Base-by-base conservation (phyloP, 129 eudicot genomes). In the Rutidosis leptorrhynchoides region DNA sequence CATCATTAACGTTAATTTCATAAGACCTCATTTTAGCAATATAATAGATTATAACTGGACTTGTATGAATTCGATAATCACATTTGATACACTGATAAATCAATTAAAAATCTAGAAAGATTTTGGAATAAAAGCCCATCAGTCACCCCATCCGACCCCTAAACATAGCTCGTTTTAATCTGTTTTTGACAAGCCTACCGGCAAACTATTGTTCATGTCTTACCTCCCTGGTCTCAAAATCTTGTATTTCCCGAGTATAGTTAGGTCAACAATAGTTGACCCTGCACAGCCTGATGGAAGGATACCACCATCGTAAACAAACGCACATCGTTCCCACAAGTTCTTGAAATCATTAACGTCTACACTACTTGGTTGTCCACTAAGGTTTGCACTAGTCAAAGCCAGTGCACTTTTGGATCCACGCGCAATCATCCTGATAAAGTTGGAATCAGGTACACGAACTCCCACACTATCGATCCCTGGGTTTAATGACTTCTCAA, bases 201-300 rank as follows among this genome's bases (percentile, higher is more conserved):
- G n/a, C n/a, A n/a, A n/a, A n/a, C n/a, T n/a, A n/a, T n/a, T n/a
- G 27, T 58, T 71, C 21, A 20, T 77, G 32, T n/a, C 67, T 72
- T 70, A 93, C 99, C 99, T 93, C 68, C 99, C 99, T 6, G 92
- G 80, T 73, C 99, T 78, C 46, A 89, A 67, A 15, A 89, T 93
- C 86, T 80, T 89, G 83, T 84, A 93, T 56, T 77, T 75, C 49
- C 99, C 95, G 0, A 70, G 72, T 67, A 54, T 37, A 23, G 93
- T 86, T 57, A 89, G 96, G 79, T 93, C 96, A 28, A 93, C 95
- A 32, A 93, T 71, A 1, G 96, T 93, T 59, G 99, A 93, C 70
- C 99, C 99, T n/a, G 95, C 95, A 29, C 95, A 93, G 12, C 99
- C 96, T 14, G 88, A 75, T 45, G 99, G 96, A 63, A 93, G 88